Conservation (phyloP, 2,329 filamentous ascomycete species). For the Fusarium oxysporum region DNA sequence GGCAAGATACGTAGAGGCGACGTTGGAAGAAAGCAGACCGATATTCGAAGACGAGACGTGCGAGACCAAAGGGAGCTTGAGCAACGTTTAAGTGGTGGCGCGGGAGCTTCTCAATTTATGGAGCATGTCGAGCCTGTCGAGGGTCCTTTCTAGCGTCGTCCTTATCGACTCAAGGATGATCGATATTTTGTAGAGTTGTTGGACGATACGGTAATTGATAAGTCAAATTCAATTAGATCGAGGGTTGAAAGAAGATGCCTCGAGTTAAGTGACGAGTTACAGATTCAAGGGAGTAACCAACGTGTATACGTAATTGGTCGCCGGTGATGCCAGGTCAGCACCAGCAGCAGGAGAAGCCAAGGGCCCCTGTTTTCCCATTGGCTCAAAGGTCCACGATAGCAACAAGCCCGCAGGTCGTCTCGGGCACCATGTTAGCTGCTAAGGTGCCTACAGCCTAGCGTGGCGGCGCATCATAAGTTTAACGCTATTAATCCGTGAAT, state of each 20-base stretch:
- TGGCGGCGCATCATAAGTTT: slow-evolving; percentile 28
- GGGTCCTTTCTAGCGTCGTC: slow-evolving; percentile 10
- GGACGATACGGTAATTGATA: neutral
- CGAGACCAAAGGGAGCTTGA: slow-evolving; percentile 24
- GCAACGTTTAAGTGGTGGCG: slow-evolving; percentile 35
- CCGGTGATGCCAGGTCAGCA: slow-evolving; percentile 46
- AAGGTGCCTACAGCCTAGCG: slow-evolving; percentile 6
- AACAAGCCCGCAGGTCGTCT: slow-evolving; percentile 37
- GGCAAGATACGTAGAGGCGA: slow-evolving; percentile 1
- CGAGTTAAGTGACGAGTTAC: slow-evolving; percentile 6
- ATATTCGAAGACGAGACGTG: slow-evolving; percentile 13
- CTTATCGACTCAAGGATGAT: neutral
- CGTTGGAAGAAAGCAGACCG: slow-evolving; percentile 17
- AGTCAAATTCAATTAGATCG: neutral
- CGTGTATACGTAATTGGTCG: slow-evolving; percentile 46
- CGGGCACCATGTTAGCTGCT: slow-evolving; percentile 23
- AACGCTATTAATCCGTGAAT: neutral
- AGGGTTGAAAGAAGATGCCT: slow-evolving; percentile 25
- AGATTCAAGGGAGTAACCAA: slow-evolving; percentile 33
- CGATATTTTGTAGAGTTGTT: neutral
- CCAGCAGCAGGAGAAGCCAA: slow-evolving; percentile 19
- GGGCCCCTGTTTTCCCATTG: slow-evolving; percentile 19
- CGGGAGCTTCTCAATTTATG: slow-evolving; percentile 38
- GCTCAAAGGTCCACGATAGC: slow-evolving; percentile 11
- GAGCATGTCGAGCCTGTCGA: slow-evolving; percentile 33